phyloP scores from a whole-genome alignment of 2,329 filamentous ascomycete genomes.

The Claviceps citrina region DNA sequence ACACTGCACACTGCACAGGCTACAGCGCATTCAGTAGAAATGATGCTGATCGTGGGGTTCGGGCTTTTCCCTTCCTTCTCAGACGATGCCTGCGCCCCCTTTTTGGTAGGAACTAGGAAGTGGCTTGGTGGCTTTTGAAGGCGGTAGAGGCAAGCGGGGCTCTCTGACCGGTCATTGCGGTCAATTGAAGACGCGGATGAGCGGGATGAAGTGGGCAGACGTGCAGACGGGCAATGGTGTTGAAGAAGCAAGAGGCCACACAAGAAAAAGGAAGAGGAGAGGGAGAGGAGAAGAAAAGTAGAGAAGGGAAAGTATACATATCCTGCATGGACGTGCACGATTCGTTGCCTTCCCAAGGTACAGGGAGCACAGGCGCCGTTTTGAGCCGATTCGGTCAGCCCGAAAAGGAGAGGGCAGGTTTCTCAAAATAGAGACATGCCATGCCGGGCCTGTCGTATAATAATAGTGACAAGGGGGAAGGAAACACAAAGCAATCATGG shows the following conservation, averaged over 20 bases:
- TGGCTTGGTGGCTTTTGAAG: background rate
- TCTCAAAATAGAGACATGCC: background rate
- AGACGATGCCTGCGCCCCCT: background rate
- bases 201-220: no score
- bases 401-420: background rate
- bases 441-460: background rate
- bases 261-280: no score
- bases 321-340: no score
- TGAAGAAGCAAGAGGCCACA: no score
- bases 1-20: no score
- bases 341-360: background rate
- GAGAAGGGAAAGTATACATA: no score
- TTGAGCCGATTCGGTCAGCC: background rate
- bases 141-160: no score
- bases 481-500: background rate
- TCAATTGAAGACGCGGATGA: no score
- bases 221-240: no score
- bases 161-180: no score
- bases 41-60: constrained; percentile 1
- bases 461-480: background rate
- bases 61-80: background rate
- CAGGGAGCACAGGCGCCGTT: background rate
- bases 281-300: no score
- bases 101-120: background rate
- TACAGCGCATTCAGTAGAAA: no score